Percentiles rank a stretch among this genome's conserved stretches.
phyloP scores from a whole-genome alignment of 1,284 basidiomycete species.

The Xerocomus nothofagi region DNA sequence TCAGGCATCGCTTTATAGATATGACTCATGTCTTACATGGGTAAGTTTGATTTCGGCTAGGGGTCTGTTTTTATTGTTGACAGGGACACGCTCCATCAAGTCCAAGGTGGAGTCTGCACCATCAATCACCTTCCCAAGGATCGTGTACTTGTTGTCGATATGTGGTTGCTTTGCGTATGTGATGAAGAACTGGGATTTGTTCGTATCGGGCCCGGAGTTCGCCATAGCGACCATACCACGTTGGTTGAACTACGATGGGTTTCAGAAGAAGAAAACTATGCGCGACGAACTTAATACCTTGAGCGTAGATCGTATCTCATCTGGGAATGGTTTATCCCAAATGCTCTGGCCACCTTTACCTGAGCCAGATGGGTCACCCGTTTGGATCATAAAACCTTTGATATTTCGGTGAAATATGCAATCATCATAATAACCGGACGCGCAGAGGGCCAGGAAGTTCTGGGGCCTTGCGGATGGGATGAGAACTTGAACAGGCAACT shows the following conservation, averaged over 20 bases:
- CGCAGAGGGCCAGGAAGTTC: slow-evolving; percentile 96
- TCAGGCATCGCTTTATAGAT: neutral
- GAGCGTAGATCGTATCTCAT: slow-evolving; percentile 89
- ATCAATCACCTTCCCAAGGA: slow-evolving; percentile 95
- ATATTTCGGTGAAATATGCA: slow-evolving; percentile 94
- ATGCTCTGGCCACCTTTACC: slow-evolving; percentile 85
- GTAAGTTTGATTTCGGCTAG: slow-evolving; percentile 80
- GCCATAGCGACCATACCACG: slow-evolving; percentile 97
- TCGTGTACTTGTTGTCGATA: slow-evolving; percentile 92
- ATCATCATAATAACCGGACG: slow-evolving; percentile 84
- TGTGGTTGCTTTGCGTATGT: slow-evolving; percentile 91
- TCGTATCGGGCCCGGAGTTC: slow-evolving; percentile 89
- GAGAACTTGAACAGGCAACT: neutral
- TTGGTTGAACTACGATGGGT: slow-evolving; percentile 68
- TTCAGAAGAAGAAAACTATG: neutral
- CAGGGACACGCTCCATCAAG: slow-evolving; percentile 86
- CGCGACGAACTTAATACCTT: slow-evolving; percentile 57
- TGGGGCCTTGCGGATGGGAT: slow-evolving; percentile 34
- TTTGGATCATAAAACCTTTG: slow-evolving; percentile 94
- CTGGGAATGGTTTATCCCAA: slow-evolving; percentile 84
- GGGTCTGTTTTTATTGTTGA: slow-evolving; percentile 89
- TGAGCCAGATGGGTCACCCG: slow-evolving; percentile 81
- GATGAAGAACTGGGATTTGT: slow-evolving; percentile 96
- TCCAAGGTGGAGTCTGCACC: slow-evolving; percentile 88
- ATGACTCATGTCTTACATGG: slow-evolving; percentile 51